Evolutionary conservation across 148 eudicot genomes (phyloP).

Genomic region (Silene conica): DNA sequence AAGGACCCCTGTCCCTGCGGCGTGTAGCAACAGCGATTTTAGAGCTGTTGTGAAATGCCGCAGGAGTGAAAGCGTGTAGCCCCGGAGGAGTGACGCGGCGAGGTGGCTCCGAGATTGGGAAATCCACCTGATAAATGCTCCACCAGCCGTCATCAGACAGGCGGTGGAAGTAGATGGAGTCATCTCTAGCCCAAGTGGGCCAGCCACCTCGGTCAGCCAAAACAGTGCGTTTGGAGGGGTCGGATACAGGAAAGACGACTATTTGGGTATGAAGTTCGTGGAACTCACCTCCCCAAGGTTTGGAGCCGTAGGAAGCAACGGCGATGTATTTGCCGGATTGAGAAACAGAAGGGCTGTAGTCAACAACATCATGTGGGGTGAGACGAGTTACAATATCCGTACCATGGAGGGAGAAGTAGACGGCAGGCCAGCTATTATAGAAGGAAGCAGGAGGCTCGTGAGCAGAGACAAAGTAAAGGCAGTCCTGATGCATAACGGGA

Average conservation of each 20-base stretch:
- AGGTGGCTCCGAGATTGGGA: conserved; percentile 22
- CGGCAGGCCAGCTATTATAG: conserved; percentile 56
- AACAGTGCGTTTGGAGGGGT: conserved; percentile 38
- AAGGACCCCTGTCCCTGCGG: conserved; percentile 30
- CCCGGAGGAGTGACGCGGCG: conserved; percentile 68
- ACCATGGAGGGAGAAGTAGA: conserved; percentile 31
- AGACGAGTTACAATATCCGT: conserved; percentile 22
- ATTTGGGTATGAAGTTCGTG: conserved; percentile 58
- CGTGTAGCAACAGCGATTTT: conserved; percentile 63
- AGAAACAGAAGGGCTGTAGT: conserved; percentile 72
- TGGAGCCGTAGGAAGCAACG: conserved; percentile 60
- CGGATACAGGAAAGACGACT: conserved; percentile 41
- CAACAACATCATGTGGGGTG: conserved; percentile 55
- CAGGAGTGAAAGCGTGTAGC: conserved; percentile 74
- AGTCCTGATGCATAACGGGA: conserved; percentile 37
- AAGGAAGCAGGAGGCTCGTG: conserved; percentile 35
- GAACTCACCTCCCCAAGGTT: conserved; percentile 64
- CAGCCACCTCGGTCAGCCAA: conserved; percentile 69
- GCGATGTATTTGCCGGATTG: conserved; percentile 46
- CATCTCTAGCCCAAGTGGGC: conserved; percentile 73
- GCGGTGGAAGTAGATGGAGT: conserved; percentile 63
- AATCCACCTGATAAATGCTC: conserved; percentile 63
- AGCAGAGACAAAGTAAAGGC: conserved; percentile 52
- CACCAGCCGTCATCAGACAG: conserved; percentile 82
- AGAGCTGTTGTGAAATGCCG: conserved; percentile 36